Evolutionary conservation across 176 grass and related monocot genomes (phyloP).

Genomic region (Oryza nivara): DNA sequence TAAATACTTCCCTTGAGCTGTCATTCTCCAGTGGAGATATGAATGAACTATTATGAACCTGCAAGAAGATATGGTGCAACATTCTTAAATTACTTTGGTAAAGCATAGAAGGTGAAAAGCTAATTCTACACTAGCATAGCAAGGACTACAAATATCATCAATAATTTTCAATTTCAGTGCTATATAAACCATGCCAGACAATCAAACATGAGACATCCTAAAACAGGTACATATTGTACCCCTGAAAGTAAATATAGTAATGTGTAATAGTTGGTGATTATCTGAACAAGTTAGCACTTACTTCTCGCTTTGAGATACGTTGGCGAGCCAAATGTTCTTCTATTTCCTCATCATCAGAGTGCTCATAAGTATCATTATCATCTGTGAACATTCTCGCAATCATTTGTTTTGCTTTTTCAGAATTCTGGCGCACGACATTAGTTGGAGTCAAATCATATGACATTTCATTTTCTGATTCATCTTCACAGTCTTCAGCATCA

Average conservation of each 20-base stretch:
- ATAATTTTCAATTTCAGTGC: not conserved
- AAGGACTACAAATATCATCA: not conserved
- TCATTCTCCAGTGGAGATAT: conserved; percentile 74
- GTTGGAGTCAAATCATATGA: conserved; percentile 54
- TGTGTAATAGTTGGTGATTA: not conserved
- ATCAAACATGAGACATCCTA: not conserved
- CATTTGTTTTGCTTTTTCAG: conserved; percentile 90
- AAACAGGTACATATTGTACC: not conserved
- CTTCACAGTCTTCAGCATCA: conserved; percentile 51
- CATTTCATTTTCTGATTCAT: conserved; percentile 59
- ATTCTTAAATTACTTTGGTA: conserved; percentile 30
- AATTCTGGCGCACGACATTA: conserved; percentile 61
- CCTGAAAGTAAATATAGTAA: not conserved
- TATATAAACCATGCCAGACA: conserved; percentile 13
- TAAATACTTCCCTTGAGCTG: conserved; percentile 86
- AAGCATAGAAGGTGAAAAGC: conserved; percentile 21
- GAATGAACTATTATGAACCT: conserved; percentile 55
- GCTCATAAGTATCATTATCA: conserved; percentile 75
- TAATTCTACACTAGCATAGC: not conserved
- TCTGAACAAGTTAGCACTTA: conserved; percentile 49
- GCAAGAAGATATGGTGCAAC: not conserved
- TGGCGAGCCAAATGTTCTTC: conserved; percentile 72
- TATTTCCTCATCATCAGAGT: conserved; percentile 93
- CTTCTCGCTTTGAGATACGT: conserved; percentile 60
- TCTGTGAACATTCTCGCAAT: conserved; percentile 78